Evolutionary conservation across 164 flowering plant genomes (phyloP).

Genomic region (Amborella trichopoda): DNA sequence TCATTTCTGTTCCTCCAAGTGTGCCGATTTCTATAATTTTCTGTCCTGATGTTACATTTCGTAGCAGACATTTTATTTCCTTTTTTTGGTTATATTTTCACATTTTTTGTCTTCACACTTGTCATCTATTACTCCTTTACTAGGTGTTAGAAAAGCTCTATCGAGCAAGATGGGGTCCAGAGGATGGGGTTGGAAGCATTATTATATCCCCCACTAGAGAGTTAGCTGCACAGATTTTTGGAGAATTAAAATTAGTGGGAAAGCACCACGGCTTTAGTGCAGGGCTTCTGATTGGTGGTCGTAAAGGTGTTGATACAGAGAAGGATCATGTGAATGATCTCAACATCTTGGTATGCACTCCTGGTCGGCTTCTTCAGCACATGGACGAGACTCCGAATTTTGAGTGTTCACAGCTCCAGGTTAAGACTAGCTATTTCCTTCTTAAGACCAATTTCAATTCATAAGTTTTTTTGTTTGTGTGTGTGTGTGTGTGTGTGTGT

Average conservation of each 20-base stretch:
- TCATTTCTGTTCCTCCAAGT: no score
- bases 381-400: slow-evolving; percentile 96
- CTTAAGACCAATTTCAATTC: background rate
- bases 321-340: slow-evolving; percentile 59
- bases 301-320: slow-evolving; percentile 69
- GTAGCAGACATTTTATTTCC: no score
- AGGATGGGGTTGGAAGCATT: slow-evolving; percentile 90
- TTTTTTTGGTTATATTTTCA: no score
- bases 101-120: no score
- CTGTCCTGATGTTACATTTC: no score
- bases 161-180: slow-evolving; percentile 70
- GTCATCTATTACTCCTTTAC: no score
- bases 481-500: no score
- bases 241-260: slow-evolving; percentile 62
- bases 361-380: slow-evolving; percentile 97
- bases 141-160: slow-evolving; percentile 88
- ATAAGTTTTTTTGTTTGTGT: background rate
- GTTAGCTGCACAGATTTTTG: slow-evolving; percentile 73
- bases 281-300: slow-evolving; percentile 92
- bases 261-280: slow-evolving; percentile 78
- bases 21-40: no score
- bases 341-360: slow-evolving; percentile 89
- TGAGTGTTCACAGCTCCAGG: slow-evolving; percentile 95
- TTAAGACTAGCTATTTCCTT: slow-evolving; percentile 14
- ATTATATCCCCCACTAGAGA: slow-evolving; percentile 95